Conservation (phyloP, 2,329 filamentous ascomycete genomes). For the Epichloe sylvatica region DNA sequence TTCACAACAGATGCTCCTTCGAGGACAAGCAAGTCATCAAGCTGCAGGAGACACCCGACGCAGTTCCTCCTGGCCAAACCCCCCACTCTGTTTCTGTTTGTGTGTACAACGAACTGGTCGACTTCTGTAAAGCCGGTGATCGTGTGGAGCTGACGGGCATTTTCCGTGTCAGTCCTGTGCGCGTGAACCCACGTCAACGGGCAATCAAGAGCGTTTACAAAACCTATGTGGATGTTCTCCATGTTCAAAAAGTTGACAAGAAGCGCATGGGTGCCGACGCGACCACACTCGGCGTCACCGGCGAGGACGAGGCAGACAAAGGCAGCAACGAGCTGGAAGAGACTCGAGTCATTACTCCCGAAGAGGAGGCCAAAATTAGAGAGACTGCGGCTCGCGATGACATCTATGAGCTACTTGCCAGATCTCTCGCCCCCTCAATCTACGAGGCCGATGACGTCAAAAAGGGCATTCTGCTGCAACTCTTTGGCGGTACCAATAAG, state of each 20-base stretch:
- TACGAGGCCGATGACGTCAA: conserved; percentile 99
- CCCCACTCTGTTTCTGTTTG: conserved; percentile 94
- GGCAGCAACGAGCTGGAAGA: conserved; percentile 70
- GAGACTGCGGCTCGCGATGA: conserved; percentile 66
- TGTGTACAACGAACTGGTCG: conserved; percentile 91
- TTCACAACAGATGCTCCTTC: conserved; percentile 90
- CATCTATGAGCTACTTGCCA: conserved; percentile 81
- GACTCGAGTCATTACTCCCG: conserved; percentile 65
- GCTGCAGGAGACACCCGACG: conserved; percentile 91
- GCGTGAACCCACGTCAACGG: conserved; percentile 84
- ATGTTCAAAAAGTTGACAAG: conserved; percentile 93
- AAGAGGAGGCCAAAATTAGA: conserved; percentile 82
- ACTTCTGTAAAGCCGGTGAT: conserved; percentile 96
- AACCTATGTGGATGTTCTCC: conserved; percentile 89
- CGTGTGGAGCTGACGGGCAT: conserved; percentile 91
- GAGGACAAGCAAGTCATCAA: conserved; percentile 99
- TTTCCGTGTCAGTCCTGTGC: conserved; percentile 86
- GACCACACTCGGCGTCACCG: conserved; percentile 71
- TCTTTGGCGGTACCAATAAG: conserved; percentile 97
- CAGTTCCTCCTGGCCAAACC: conserved; percentile 87
- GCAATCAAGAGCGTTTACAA: conserved; percentile 94
- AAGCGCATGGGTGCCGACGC: conserved; percentile 84
- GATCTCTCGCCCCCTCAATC: conserved; percentile 85
- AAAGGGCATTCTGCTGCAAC: conserved; percentile 94
- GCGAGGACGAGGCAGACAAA: conserved; percentile 50